Percentiles rank a stretch among this genome's conserved stretches.
These are phyloP conservation scores for Kwoniella dejecticola DNA, from an alignment of 768 basidiomycete species.

Conservation along the genomic window DNA sequence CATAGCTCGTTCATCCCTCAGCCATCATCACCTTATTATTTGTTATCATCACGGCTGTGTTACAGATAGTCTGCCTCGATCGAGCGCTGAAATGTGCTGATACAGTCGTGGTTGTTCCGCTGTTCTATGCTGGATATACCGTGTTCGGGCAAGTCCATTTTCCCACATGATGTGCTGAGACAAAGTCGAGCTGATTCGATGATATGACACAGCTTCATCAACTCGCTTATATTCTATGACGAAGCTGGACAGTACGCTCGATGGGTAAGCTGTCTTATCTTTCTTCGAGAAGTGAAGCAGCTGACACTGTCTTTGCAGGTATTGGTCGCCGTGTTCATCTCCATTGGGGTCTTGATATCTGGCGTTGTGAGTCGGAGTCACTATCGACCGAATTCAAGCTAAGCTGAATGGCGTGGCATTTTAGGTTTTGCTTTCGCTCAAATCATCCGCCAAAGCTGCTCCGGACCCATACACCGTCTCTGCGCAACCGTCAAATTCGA, in stretches of 20 bases:
- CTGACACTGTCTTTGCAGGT: slow-evolving; percentile 31
- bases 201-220: slow-evolving; percentile 60
- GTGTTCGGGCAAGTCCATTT: slow-evolving; percentile 37
- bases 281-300: no score
- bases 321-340: slow-evolving; percentile 81
- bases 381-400: not conserved
- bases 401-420: not conserved
- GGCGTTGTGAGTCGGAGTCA: slow-evolving; percentile 64
- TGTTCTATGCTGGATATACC: slow-evolving; percentile 72
- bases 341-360: slow-evolving; percentile 79
- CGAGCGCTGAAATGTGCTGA: slow-evolving; percentile 83
- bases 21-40: slow-evolving; percentile 70
- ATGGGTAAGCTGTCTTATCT: slow-evolving; percentile 62
- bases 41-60: slow-evolving; percentile 70
- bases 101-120: slow-evolving; percentile 74
- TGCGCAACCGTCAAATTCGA: slow-evolving; percentile 24
- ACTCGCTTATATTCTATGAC: slow-evolving; percentile 75
- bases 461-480: slow-evolving; percentile 45
- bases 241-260: slow-evolving; percentile 80
- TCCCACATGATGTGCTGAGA: no score
- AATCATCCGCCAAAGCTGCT: slow-evolving; percentile 57
- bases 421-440: slow-evolving; percentile 78
- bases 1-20: slow-evolving; percentile 71
- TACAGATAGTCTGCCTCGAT: slow-evolving; percentile 90
- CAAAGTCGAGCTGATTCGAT: no score